phyloP scores from a whole-genome alignment of 2,329 filamentous ascomycete species.

The Monosporascus sp. region DNA sequence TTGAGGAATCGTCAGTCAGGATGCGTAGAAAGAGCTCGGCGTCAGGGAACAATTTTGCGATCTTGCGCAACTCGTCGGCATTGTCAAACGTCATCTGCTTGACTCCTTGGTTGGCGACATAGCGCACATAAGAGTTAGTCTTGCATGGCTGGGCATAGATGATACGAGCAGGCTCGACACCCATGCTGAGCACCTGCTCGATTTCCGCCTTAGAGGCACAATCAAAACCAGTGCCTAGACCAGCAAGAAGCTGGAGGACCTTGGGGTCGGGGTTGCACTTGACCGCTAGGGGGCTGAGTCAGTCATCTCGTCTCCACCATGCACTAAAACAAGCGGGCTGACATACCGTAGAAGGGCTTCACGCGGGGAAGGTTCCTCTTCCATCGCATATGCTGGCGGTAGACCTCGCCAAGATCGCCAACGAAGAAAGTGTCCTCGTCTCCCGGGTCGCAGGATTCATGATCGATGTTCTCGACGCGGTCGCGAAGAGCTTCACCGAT shows the following conservation, averaged over 20 bases:
- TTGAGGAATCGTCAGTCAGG: slow-evolving; percentile 91
- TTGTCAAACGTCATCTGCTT: slow-evolving; percentile 99
- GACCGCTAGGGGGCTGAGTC: slow-evolving; percentile 59
- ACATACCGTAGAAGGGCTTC: slow-evolving; percentile 90
- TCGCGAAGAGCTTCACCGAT: slow-evolving; percentile 83
- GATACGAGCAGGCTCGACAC: slow-evolving; percentile 82
- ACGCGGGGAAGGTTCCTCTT: slow-evolving; percentile 89
- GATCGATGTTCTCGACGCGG: slow-evolving; percentile 77
- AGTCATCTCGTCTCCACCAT: slow-evolving; percentile 2
- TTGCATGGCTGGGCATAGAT: slow-evolving; percentile 99
- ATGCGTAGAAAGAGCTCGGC: slow-evolving; percentile 94
- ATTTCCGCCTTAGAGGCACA: slow-evolving; percentile 98
- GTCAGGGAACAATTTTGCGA: slow-evolving; percentile 82
- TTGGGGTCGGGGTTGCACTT: slow-evolving; percentile 97
- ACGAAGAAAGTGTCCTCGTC: slow-evolving; percentile 99
- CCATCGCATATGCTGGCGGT: slow-evolving; percentile 97
- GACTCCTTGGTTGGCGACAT: slow-evolving; percentile 77
- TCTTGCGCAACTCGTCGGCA: slow-evolving; percentile 95
- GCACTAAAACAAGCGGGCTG: background rate
- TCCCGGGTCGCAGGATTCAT: slow-evolving; percentile 81
- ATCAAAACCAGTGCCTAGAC: slow-evolving; percentile 91
- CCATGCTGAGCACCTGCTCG: slow-evolving; percentile 79
- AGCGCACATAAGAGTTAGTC: slow-evolving; percentile 95
- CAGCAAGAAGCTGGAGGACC: slow-evolving; percentile 80
- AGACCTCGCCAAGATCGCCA: slow-evolving; percentile 95